These are phyloP conservation scores for Aspergillus conjunctus DNA, from an alignment of 495 filamentous ascomycete genomes.

Conservation along the genomic window DNA sequence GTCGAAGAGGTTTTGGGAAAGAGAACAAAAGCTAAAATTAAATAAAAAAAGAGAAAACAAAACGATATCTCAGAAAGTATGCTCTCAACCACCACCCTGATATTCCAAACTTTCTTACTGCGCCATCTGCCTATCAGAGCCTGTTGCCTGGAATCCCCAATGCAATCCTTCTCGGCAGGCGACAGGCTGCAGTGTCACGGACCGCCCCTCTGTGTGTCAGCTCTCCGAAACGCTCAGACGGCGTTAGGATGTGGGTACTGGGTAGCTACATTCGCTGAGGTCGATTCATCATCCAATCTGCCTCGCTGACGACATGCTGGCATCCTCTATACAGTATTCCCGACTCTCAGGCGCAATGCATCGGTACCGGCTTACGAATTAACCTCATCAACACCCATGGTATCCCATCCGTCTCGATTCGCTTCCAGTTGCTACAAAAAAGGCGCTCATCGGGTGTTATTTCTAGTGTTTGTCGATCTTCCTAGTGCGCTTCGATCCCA, in stretches of 20 bases:
- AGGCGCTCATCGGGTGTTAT: conserved; percentile 13
- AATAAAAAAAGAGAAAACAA: background rate
- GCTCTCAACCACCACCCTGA: background rate
- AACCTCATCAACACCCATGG: background rate
- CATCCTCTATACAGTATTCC: background rate
- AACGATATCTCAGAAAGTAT: conserved; percentile 1
- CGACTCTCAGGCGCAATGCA: background rate
- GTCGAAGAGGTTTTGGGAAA: background rate
- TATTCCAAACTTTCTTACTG: conserved; percentile 4
- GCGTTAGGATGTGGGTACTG: no score
- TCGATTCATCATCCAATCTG: background rate
- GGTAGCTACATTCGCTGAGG: background rate
- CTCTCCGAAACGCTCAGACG: conserved; percentile 24
- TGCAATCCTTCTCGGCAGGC: conserved; percentile 26
- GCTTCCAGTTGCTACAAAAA: background rate
- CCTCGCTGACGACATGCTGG: background rate
- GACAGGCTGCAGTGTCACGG: conserved; percentile 34
- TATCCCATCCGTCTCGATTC: background rate
- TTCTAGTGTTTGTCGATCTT: conserved; percentile 19
- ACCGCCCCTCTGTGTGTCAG: conserved; percentile 30
- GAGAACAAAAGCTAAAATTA: background rate
- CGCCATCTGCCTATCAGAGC: conserved; percentile 22
- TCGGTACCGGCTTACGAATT: background rate
- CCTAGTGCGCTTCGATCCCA: conserved; percentile 4
- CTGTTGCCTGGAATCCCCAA: conserved; percentile 11